Evolutionary conservation across 1,139 yeast species (phyloP).

Genomic region (Candida tetrigidarum): DNA sequence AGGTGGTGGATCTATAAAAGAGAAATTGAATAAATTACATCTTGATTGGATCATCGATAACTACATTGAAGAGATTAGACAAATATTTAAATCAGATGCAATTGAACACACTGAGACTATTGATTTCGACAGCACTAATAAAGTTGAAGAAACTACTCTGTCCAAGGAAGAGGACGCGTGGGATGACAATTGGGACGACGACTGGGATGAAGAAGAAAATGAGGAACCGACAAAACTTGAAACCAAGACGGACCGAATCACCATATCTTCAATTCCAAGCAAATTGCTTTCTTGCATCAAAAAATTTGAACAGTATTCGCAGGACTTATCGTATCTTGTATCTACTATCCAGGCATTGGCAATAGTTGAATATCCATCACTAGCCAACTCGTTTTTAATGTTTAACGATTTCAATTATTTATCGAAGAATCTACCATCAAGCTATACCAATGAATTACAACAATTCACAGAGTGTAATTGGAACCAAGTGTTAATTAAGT

Average conservation of each 20-base stretch:
- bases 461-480: slow-evolving; percentile 24
- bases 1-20: slow-evolving; percentile 17
- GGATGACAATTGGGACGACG: slow-evolving; percentile 31
- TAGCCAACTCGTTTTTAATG: slow-evolving; percentile 36
- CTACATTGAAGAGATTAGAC: slow-evolving; percentile 28
- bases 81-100: slow-evolving; percentile 19
- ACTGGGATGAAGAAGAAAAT: slow-evolving; percentile 22
- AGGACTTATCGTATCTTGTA: slow-evolving; percentile 19
- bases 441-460: slow-evolving; percentile 17
- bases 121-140: slow-evolving; percentile 16
- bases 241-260: slow-evolving; percentile 3
- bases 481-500: slow-evolving; percentile 26
- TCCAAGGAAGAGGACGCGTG: slow-evolving; percentile 18
- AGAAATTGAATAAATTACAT: slow-evolving; percentile 31
- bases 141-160: slow-evolving; percentile 3
- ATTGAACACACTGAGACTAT: slow-evolving; percentile 16
- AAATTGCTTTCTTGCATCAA: slow-evolving; percentile 24
- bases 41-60: slow-evolving; percentile 35
- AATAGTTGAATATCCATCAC: slow-evolving; percentile 35
- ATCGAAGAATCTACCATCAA: slow-evolving; percentile 15
- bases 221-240: slow-evolving; percentile 1
- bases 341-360: slow-evolving; percentile 38
- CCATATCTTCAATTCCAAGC: slow-evolving; percentile 26
- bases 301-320: slow-evolving; percentile 22
- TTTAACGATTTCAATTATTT: slow-evolving; percentile 41